Conservation (phyloP, 768 basidiomycete genomes). For the Suillus discolor region DNA sequence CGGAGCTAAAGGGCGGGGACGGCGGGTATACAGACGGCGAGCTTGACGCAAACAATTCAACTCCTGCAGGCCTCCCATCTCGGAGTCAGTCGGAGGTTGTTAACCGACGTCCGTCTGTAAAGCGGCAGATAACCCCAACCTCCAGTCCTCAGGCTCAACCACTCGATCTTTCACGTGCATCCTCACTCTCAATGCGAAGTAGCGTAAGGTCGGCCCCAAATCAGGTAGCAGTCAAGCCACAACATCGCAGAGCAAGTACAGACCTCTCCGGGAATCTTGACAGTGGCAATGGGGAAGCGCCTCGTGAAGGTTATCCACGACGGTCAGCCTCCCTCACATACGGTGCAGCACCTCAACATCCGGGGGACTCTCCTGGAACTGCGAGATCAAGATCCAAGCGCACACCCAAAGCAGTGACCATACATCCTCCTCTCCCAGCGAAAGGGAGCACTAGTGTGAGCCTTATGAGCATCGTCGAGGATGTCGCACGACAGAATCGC, state of each 20-base stretch:
- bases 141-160: background rate
- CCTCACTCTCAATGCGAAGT: conserved; percentile 13
- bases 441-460: conserved; percentile 35
- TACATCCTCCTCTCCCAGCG: conserved; percentile 4
- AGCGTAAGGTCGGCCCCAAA: conserved; percentile 2
- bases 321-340: conserved; percentile 9
- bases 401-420: conserved; percentile 4
- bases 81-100: background rate
- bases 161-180: background rate
- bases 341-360: background rate
- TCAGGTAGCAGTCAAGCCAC: background rate
- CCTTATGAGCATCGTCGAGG: conserved; percentile 72
- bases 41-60: conserved; percentile 4
- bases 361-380: background rate
- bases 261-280: conserved; percentile 7
- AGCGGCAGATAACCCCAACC: background rate
- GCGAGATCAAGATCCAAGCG: conserved; percentile 14
- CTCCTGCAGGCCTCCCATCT: background rate
- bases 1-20: conserved; percentile 27
- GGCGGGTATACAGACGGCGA: conserved; percentile 33
- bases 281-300: background rate
- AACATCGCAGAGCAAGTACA: conserved; percentile 10
- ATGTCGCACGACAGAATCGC: conserved; percentile 48
- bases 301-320: background rate
- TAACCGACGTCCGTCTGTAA: background rate